Percentiles rank a stretch among this genome's conserved stretches.
Conservation (phyloP, 495 filamentous ascomycete genomes). For the Annulohypoxylon bovei region DNA sequence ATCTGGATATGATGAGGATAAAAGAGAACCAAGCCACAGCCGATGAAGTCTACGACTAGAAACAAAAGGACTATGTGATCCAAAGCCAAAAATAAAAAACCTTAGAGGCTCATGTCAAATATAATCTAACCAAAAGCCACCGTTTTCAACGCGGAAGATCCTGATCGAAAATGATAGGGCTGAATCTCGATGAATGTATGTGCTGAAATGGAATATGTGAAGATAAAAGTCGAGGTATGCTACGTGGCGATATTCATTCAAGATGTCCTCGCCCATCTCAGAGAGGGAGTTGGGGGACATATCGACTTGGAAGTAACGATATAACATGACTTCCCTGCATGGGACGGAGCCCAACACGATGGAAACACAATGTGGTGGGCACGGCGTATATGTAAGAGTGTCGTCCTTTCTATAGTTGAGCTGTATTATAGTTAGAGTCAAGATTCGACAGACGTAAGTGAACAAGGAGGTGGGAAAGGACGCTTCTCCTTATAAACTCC, state of each 20-base stretch:
- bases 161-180: conserved; percentile 29
- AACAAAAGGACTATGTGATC: conserved; percentile 1
- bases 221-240: conserved; percentile 1
- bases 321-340: background rate
- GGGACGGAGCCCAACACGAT: background rate
- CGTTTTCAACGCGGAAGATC: conserved; percentile 17
- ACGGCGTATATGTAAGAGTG: background rate
- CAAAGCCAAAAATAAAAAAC: conserved; percentile 4
- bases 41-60: background rate
- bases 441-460: no score
- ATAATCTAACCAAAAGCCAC: conserved; percentile 39
- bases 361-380: background rate
- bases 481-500: no score
- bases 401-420: background rate
- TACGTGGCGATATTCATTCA: background rate
- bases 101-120: conserved; percentile 20
- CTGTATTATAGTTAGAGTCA: background rate
- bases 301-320: background rate
- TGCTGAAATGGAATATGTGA: conserved; percentile 36
- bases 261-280: background rate
- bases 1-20: conserved; percentile 5
- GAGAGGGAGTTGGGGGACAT: background rate
- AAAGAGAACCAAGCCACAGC: background rate
- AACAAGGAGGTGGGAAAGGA: no score
- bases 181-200: conserved; percentile 38